Percentiles rank a stretch among this genome's conserved stretches.
Evolutionary conservation across 116 monocot species (phyloP).

Genomic region (Iris pallida): DNA sequence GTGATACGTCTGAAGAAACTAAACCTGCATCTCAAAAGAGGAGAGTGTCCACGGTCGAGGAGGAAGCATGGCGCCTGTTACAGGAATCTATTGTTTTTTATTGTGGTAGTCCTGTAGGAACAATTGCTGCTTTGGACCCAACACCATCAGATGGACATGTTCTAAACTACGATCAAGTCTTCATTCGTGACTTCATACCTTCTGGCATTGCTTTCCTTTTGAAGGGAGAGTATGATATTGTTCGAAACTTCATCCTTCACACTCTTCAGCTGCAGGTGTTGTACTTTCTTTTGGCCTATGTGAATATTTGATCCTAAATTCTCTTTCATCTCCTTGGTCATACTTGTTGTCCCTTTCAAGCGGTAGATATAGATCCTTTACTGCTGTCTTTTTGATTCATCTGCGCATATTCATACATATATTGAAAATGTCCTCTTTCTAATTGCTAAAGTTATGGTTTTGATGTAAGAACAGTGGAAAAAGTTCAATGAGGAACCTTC

Average conservation of each 20-base stretch:
- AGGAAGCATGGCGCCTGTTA: constrained; percentile 11
- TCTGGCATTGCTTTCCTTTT: constrained; percentile 74
- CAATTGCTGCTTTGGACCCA: constrained; percentile 31
- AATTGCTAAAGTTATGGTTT: no score
- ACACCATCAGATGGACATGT: not conserved
- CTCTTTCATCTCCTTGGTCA: no score
- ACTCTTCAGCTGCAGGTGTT: constrained; percentile 86
- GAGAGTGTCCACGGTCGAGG: not conserved
- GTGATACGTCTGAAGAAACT: constrained; percentile 2
- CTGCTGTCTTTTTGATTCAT: no score
- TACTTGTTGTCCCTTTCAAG: no score
- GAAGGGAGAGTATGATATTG: constrained; percentile 72
- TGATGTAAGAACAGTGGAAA: no score
- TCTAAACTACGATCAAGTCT: constrained; percentile 63
- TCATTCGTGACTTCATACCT: constrained; percentile 82
- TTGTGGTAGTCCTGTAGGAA: constrained; percentile 26
- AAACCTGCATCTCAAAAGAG: no score
- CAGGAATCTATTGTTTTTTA: constrained; percentile 4
- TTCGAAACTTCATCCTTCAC: constrained; percentile 77
- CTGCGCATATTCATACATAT: no score
- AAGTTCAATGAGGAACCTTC: no score
- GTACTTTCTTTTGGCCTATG: not conserved
- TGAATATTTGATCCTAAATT: not conserved
- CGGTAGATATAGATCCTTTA: no score
- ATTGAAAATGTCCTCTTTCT: no score